These are phyloP conservation scores for Colletotrichum chlorophyti DNA, from an alignment of 2,329 filamentous ascomycete genomes.

Conservation along the genomic window DNA sequence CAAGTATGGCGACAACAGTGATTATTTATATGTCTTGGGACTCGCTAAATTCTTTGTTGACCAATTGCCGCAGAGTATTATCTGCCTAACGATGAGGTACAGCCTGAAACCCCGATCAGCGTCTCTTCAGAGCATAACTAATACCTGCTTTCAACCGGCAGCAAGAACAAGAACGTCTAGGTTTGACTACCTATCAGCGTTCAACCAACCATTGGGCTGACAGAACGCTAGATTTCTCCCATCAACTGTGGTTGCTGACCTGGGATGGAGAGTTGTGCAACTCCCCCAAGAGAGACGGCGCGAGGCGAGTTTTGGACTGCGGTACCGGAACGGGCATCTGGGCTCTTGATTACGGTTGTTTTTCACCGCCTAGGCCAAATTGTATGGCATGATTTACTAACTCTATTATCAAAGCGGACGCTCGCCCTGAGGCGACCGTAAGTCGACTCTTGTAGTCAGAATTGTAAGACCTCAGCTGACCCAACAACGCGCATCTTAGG, in stretches of 20 bases:
- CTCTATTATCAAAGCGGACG: slow-evolving; percentile 33
- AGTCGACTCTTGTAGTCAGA: not conserved
- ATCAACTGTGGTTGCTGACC: slow-evolving; percentile 41
- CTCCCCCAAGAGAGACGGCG: slow-evolving; percentile 33
- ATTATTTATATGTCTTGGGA: not conserved
- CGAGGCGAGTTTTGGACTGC: slow-evolving; percentile 31
- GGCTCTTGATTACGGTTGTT: slow-evolving; percentile 34
- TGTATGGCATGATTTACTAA: slow-evolving; percentile 12
- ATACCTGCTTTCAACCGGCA: not conserved
- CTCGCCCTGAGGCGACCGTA: slow-evolving; percentile 35
- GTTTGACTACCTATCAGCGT: not conserved
- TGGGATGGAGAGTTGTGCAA: slow-evolving; percentile 37
- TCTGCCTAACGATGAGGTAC: slow-evolving; percentile 18
- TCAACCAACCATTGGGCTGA: not conserved
- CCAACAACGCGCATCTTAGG: slow-evolving; percentile 2
- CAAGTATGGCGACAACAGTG: slow-evolving; percentile 33
- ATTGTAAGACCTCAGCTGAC: too few relatives aligned
- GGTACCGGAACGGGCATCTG: slow-evolving; percentile 35
- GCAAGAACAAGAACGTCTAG: slow-evolving; percentile 17
- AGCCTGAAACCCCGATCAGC: too few relatives aligned
- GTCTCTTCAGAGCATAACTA: not conserved
- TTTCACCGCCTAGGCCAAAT: not conserved
- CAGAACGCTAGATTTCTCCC: slow-evolving; percentile 38
- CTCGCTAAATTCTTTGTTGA: accelerated
- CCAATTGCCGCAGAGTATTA: slow-evolving; percentile 6